These are phyloP conservation scores for Vaccinium macrocarpon DNA, from an alignment of 148 eudicot species.

Conservation along the genomic window DNA sequence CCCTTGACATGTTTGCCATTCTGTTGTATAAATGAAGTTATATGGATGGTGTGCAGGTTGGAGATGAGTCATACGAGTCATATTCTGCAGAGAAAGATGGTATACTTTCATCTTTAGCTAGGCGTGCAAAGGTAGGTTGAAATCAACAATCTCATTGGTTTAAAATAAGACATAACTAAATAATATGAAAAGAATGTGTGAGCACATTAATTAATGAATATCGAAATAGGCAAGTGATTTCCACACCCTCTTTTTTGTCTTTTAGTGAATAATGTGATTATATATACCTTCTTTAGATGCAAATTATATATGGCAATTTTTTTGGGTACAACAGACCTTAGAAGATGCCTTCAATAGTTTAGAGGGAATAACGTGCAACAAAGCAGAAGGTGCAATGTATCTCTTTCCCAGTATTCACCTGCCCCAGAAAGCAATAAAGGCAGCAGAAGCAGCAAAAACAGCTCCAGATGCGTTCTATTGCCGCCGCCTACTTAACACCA, in stretches of 20 bases:
- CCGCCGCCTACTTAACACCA: constrained; percentile 61
- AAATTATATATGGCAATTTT: neutral
- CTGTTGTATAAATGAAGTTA: neutral
- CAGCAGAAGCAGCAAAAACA: constrained; percentile 64
- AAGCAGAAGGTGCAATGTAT: constrained; percentile 97
- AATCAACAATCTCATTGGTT: neutral
- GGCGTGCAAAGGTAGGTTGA: constrained; percentile 81
- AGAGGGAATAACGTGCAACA: constrained; percentile 91
- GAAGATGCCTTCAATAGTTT: constrained; percentile 81
- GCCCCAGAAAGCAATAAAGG: constrained; percentile 73
- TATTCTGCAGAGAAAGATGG: constrained; percentile 79
- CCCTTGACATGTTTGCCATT: neutral
- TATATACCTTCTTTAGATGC: neutral
- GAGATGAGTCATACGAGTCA: constrained; percentile 83
- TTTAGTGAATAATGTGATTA: neutral
- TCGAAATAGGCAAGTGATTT: neutral
- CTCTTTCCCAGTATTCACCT: constrained; percentile 73
- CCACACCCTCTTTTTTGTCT: too few species aligned
- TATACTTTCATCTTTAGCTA: constrained; percentile 78
- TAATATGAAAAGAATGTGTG: neutral
- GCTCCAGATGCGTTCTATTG: constrained; percentile 83
- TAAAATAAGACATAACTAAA: neutral
- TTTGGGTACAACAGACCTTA: constrained; percentile 42
- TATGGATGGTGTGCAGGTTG: constrained; percentile 46
- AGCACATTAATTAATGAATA: neutral